Evolutionary conservation across 225 moss, liverwort and hornwort species (phyloP), one percentile per base, ranked within the genome.

Genomic region (Ulota crispa): DNA sequence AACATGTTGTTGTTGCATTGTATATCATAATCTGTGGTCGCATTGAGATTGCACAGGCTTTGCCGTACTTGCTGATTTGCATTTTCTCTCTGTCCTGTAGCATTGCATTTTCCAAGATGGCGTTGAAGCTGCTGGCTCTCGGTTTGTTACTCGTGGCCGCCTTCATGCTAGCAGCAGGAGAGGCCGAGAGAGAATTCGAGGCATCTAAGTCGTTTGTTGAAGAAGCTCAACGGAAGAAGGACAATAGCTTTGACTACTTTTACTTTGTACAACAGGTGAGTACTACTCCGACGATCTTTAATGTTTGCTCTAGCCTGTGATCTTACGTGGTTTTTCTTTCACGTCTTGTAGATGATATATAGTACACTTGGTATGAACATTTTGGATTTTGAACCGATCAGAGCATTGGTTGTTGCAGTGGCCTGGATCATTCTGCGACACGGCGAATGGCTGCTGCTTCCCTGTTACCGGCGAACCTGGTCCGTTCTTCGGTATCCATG

Each of bases 381-480:
- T 47, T 66, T 18, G 64, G n/a, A 39, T 39, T 37, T 15, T 66
- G 59, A 78, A 41, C 72, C 47, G 60, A 20, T 53, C 15, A 26
- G 68, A 50, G 34, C 19, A 9, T 63, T 73, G 42, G 32, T 68
- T 68, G 1, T 32, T 61, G 83, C 86, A 97, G 97, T 97, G 95
- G 95, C 97, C 97, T 8, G 95, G 94, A 50, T 93, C 97, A 3
- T 92, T 88, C 75, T 97, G 97, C 70, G 91, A 97, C 79, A 62
- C 92, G 42, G 1, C 4, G 0, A 64, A 71, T 47, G 85, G 83
- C 24, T 97, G 97, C 75, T 97, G 97, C 84, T 97, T 92, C 80
- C 94, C 97, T 5, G 59, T 73, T 24, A 79, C 80, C 21, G 94
- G 95, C 78, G 82, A 81, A 68, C 95, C 95, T 5, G 92, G 93